phyloP scores from a whole-genome alignment of 202 grass and related monocot species.

The Panicum hallii region DNA sequence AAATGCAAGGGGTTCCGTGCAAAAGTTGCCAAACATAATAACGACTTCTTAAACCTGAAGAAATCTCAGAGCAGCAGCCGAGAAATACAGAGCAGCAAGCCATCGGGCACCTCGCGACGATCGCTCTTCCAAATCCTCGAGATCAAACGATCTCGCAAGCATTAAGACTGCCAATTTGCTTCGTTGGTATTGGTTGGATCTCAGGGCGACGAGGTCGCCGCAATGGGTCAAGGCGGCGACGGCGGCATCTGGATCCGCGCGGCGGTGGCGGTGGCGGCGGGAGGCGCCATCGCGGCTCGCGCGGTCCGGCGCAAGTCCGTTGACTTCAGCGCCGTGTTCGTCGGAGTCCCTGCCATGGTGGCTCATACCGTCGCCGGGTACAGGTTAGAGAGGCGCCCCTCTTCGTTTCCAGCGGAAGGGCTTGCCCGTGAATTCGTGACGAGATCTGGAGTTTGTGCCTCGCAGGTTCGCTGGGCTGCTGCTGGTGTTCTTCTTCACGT shows the following conservation, averaged over 20 bases:
- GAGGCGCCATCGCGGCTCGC: constrained; percentile 67
- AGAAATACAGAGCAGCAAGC: constrained; percentile 18
- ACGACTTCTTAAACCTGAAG: constrained; percentile 31
- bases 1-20: neutral
- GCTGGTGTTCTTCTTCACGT: constrained; percentile 95
- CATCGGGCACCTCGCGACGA: neutral
- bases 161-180: neutral
- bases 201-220: neutral
- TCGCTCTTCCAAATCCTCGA: constrained; percentile 17
- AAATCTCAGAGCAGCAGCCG: constrained; percentile 24
- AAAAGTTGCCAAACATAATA: constrained; percentile 28
- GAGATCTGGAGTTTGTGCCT: constrained; percentile 38
- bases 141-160: neutral
- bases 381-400: constrained; percentile 51
- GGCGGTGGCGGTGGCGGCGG: constrained; percentile 54
- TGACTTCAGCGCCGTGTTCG: constrained; percentile 70
- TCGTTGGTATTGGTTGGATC: neutral
- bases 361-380: constrained; percentile 79
- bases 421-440: constrained; percentile 8
- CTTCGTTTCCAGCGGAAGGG: neutral
- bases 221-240: constrained; percentile 46
- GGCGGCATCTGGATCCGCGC: constrained; percentile 60
- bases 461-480: constrained; percentile 85
- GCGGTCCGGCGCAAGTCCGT: constrained; percentile 78
- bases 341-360: constrained; percentile 80